Conservation (phyloP, 2,329 filamentous ascomycete species). For the Aspergillus sp. region DNA sequence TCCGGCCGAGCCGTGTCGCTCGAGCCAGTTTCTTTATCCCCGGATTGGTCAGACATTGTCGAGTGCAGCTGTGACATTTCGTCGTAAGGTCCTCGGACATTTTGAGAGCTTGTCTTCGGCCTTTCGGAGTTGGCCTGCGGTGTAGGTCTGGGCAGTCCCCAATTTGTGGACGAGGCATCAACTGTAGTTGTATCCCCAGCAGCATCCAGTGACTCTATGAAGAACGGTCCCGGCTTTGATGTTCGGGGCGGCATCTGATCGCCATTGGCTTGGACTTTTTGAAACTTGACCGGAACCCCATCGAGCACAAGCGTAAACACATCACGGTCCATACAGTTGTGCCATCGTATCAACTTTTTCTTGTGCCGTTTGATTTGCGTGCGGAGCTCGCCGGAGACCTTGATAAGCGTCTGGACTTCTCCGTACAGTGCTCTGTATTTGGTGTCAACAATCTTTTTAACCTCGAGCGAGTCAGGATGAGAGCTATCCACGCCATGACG, state of each 20-base stretch:
- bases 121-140: neutral
- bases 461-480: constrained; percentile 7
- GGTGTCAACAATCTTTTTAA: constrained; percentile 12
- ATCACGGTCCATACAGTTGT: constrained; percentile 18
- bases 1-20: constrained; percentile 1
- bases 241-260: neutral
- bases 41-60: constrained; percentile 10
- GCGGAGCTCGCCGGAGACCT: constrained; percentile 20
- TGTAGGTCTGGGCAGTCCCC: neutral
- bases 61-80: constrained; percentile 7
- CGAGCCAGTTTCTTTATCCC: constrained; percentile 1
- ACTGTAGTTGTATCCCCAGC: neutral
- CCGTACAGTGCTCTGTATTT: constrained; percentile 26
- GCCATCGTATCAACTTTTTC: constrained; percentile 22
- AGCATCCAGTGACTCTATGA: neutral
- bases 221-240: neutral
- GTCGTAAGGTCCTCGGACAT: neutral
- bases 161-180: neutral
- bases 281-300: constrained; percentile 19
- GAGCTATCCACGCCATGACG: constrained; percentile 2
- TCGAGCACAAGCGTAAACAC: constrained; percentile 22
- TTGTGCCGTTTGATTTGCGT: constrained; percentile 25
- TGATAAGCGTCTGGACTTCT: constrained; percentile 18
- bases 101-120: neutral
- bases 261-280: constrained; percentile 8